Evolutionary conservation across 306 rosid species (phyloP), one percentile per base, ranked within the genome.

Genomic region (Cyamopsis tetragonoloba): DNA sequence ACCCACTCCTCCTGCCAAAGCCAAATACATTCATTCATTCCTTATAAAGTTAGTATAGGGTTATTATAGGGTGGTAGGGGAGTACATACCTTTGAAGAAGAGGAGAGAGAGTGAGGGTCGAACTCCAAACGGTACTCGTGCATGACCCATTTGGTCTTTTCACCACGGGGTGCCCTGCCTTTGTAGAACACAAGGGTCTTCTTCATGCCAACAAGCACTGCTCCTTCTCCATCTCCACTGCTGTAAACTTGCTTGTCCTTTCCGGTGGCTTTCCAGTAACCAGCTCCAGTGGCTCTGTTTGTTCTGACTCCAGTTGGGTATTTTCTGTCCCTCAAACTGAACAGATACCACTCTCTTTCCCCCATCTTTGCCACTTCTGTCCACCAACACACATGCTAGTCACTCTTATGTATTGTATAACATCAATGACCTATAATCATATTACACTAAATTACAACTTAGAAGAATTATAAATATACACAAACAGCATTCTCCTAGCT

Each of bases 181-280:
- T 73, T 87, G 90, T 90, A 90, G 77, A 90, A 90, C 23, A 90
- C 97, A 1, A 87, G 88, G 2, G 97, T 90, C 77, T 90, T 90
- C 88, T 90, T 90, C 95, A 90, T 80, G 0, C 97, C 97, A 7
- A 90, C 4, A 85, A 20, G 14, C 66, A 7, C n/a, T n/a, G n/a
- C n/a, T n/a, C 12, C 35, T 41, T 0, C 5, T 19, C 0, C 30
- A 4, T 6, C 53, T 19, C 87, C 81, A 50, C 34, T 50, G 19
- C 84, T 82, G 77, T 56, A 78, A 0, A 90, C 84, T 2, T 87
- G 83, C 10, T 80, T 80, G 62, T 90, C 97, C 66, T 87, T 87
- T 7, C 97, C 97, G 5, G 95, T 90, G 10, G 97, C 97, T 23
- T 90, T 90, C 96, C 95, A 90, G 77, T 90, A 90, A 0, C 95